Percentiles rank a stretch among this genome's conserved stretches.
Evolutionary conservation across 176 grass and related monocot genomes (phyloP).

Genomic region (Lolium multiflorum): DNA sequence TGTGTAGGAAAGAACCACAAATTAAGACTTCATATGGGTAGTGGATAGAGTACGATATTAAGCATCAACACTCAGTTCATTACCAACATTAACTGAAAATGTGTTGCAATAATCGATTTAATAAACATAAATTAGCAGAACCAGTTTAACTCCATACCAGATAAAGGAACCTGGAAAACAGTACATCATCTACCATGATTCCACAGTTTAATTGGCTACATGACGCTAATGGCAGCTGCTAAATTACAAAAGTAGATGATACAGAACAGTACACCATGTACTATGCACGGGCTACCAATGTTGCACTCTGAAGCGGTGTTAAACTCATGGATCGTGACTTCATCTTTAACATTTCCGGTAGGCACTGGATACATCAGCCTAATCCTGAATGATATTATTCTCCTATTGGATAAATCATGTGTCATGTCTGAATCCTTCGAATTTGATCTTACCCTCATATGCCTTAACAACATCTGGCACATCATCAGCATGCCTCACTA

Average conservation of each 20-base stretch:
- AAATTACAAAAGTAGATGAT: background rate
- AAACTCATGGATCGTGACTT: slow-evolving; percentile 26
- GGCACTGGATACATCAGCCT: background rate
- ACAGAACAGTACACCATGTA: background rate
- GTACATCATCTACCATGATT: slow-evolving; percentile 9
- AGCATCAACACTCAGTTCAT: too few relatives aligned
- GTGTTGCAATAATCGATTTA: background rate
- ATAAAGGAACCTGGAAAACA: slow-evolving; percentile 3
- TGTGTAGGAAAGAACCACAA: too few relatives aligned
- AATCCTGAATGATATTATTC: background rate
- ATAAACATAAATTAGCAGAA: background rate
- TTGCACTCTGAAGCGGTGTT: slow-evolving; percentile 2
- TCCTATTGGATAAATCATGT: slow-evolving; percentile 7
- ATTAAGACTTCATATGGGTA: too few relatives aligned
- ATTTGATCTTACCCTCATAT: slow-evolving; percentile 60
- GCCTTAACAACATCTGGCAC: slow-evolving; percentile 56
- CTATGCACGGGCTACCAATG: background rate
- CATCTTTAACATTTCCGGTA: background rate
- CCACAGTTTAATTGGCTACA: background rate
- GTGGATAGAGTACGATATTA: too few relatives aligned
- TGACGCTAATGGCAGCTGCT: background rate
- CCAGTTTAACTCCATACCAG: background rate
- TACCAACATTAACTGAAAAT: too few relatives aligned
- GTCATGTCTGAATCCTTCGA: slow-evolving; percentile 42
- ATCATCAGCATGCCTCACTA: slow-evolving; percentile 32